A percentile compares a stretch with the other conserved stretches of the same genome.
Conservation (phyloP, 352 stramenopile genomes). For the Vaucheria bursata region DNA sequence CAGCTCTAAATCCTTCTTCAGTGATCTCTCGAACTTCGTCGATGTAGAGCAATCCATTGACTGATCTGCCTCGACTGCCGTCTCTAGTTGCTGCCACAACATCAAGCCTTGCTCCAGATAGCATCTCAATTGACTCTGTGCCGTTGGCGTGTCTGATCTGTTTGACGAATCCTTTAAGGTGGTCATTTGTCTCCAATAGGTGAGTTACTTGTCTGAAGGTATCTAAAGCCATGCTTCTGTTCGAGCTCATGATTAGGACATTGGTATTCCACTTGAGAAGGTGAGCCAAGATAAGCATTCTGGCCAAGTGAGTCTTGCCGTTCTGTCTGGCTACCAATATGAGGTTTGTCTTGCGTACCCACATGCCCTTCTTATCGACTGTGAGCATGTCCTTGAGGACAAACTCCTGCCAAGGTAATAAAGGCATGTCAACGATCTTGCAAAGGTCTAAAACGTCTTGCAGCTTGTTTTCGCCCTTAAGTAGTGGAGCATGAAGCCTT, state of each 20-base stretch:
- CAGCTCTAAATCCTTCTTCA: slow-evolving; percentile 7
- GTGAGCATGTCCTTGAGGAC: slow-evolving; percentile 1
- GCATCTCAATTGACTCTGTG: slow-evolving; percentile 6
- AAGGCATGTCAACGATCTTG: background rate
- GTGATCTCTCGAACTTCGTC: slow-evolving; percentile 5
- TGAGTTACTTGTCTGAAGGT: slow-evolving; percentile 7
- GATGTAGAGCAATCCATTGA: slow-evolving; percentile 7
- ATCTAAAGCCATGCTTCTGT: slow-evolving; percentile 7
- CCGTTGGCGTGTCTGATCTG: slow-evolving; percentile 4
- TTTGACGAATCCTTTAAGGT: slow-evolving; percentile 8
- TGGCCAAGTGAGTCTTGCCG: background rate
- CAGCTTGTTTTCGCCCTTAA: background rate
- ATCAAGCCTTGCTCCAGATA: slow-evolving; percentile 6
- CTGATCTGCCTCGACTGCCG: slow-evolving; percentile 3
- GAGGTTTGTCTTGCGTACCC: background rate
- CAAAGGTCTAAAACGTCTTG: background rate
- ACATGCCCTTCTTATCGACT: background rate
- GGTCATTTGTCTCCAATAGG: slow-evolving; percentile 6
- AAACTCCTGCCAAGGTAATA: background rate
- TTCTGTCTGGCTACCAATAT: background rate
- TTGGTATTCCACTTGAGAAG: slow-evolving; percentile 7
- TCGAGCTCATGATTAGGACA: slow-evolving; percentile 6
- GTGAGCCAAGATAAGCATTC: background rate
- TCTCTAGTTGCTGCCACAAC: slow-evolving; percentile 5
- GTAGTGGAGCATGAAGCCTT: background rate